Base-by-base conservation (phyloP, 2,329 filamentous ascomycete species). In the Rachicladosporium sp. region DNA sequence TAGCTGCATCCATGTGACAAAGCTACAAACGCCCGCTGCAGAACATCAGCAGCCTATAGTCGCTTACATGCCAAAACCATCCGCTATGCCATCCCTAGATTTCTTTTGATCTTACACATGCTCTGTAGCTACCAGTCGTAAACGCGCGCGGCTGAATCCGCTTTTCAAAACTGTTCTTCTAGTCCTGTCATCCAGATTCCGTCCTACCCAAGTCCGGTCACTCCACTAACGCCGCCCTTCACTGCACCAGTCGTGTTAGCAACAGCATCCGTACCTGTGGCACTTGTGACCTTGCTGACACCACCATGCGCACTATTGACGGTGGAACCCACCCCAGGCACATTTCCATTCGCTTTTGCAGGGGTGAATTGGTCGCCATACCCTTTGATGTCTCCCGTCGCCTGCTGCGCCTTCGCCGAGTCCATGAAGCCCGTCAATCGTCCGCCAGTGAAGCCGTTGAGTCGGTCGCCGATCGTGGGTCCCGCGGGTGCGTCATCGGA, bases 371-470 rank as follows among this genome's bases (percentile, higher is more conserved):
- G 30, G 29, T 46, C 47, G 7, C 38, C 35, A 15, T 23, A 46
- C 8, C 43, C 46, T 7, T 30, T 36, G 31, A 46, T 47, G 21
- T 41, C 37, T 10, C 44, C 42, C 37, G 46, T 52, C 7, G 43
- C 36, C 29, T 36, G 21, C 29, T 46, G 37, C 6, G 30, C 27
- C 34, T 38, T 44, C 3, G 46, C 48, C 12, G 36, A 19, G n/a
- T 42, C 31, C 49, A 58, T 59, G 36, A 63, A 47, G 37, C 56
- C 61, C 35, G 52, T 46, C 36, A 62, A 50, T 12, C 60, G 36
- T 15, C 63, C 62, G 6, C 63, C 62, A 0, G 59, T 63, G 9
- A 65, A 44, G 12, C 40, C 50, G 39, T 65, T 65, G n/a, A 66
- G 47, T 40, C 58, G 59, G 41, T 66, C 61, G n/a, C 63, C 63